phyloP scores from a whole-genome alignment of 257 asterid species.

The Solanum phureja region DNA sequence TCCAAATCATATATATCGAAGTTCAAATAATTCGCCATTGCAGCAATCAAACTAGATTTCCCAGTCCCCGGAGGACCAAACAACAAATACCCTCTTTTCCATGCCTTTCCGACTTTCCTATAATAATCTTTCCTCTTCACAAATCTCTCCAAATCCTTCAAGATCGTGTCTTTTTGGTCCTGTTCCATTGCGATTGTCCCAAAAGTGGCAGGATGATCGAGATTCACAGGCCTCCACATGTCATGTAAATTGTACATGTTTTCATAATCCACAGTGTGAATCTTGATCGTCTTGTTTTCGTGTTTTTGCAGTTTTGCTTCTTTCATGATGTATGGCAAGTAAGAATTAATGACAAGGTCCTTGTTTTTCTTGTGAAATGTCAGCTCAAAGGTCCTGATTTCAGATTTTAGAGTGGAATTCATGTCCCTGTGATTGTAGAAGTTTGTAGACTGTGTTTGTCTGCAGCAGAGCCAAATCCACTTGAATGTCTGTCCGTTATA shows the following conservation, averaged over 20 bases:
- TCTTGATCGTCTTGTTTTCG: constrained; percentile 6
- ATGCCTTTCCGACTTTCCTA: constrained; percentile 21
- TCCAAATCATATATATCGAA: constrained; percentile 8
- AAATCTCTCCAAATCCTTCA: constrained; percentile 16
- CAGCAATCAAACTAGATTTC: not conserved
- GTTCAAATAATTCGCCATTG: not conserved
- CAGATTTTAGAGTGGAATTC: not conserved
- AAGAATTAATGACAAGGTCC: constrained; percentile 1
- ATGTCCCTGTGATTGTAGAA: not conserved
- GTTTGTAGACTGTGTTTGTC: not conserved
- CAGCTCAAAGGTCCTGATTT: constrained; percentile 8
- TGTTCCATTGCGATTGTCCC: constrained; percentile 21
- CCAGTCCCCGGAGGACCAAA: constrained; percentile 10
- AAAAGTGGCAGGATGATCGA: constrained; percentile 25
- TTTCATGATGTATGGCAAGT: constrained; percentile 9
- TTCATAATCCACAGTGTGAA: not conserved
- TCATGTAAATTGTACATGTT: not conserved
- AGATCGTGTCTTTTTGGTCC: not conserved
- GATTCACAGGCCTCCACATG: constrained; percentile 1
- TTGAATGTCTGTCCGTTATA: not conserved
- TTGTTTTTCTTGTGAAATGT: constrained; percentile 4
- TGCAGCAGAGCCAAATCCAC: not conserved
- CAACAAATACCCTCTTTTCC: constrained; percentile 24
- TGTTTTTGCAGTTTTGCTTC: constrained; percentile 8
- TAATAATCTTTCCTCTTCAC: constrained; percentile 11